Percentiles rank a stretch among this genome's conserved stretches.
Conservation (phyloP, 352 stramenopile species). For the Blastocystis hominis region DNA sequence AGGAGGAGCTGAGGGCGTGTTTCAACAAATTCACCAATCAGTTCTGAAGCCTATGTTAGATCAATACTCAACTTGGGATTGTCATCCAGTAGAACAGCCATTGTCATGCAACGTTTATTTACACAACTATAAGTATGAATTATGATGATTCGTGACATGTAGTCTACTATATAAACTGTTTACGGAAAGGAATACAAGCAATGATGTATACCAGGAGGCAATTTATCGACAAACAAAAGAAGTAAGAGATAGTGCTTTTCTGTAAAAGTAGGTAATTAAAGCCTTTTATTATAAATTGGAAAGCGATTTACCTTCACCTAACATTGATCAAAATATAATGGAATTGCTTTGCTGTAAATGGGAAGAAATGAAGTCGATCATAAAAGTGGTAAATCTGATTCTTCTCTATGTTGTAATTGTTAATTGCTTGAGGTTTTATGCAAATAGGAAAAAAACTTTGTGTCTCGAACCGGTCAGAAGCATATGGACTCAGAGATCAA, state of each 20-base stretch:
- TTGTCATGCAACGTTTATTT: too few species aligned
- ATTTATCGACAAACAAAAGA: not conserved
- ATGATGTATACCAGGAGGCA: constrained; percentile 10
- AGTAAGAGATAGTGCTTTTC: not conserved
- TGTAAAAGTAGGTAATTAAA: not conserved
- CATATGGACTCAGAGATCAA: not conserved
- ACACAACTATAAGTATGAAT: too few species aligned
- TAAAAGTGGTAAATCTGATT: not conserved
- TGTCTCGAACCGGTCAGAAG: not conserved
- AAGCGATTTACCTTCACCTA: not conserved
- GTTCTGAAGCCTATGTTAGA: too few species aligned
- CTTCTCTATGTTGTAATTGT: not conserved
- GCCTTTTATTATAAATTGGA: not conserved
- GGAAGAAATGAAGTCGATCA: constrained; percentile 25
- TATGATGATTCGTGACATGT: not conserved
- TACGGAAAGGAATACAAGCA: not conserved
- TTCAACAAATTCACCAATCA: too few species aligned
- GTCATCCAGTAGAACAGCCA: too few species aligned
- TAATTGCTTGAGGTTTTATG: not conserved
- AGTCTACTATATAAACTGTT: not conserved
- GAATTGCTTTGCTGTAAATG: not conserved
- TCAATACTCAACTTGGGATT: too few species aligned
- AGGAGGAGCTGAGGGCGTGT: too few species aligned
- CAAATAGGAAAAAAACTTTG: constrained; percentile 32
- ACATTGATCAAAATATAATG: not conserved